phyloP scores from a whole-genome alignment of 2,329 filamentous ascomycete genomes.

The Sarocladiaceae sp. region DNA sequence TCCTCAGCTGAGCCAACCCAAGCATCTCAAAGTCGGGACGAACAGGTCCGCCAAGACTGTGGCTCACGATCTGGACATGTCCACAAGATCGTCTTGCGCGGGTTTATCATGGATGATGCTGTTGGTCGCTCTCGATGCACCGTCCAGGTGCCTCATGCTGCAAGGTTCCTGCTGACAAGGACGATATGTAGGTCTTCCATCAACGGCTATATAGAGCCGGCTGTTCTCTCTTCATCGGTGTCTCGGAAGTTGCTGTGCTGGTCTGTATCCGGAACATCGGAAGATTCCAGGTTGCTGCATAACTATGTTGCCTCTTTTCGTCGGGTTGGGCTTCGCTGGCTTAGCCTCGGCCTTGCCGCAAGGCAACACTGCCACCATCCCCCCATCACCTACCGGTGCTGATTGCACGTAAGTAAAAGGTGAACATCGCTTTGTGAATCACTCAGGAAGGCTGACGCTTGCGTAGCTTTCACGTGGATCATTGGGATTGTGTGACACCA shows the following conservation, averaged over 20 bases:
- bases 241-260: neutral
- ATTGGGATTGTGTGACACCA: constrained; percentile 4
- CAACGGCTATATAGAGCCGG: constrained; percentile 2
- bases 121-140: neutral
- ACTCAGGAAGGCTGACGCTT: too few species aligned
- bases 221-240: neutral
- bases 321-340: too few species aligned
- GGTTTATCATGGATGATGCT: neutral
- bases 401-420: constrained; percentile 3
- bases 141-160: neutral
- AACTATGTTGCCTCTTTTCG: neutral
- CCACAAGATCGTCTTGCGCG: too few species aligned
- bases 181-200: neutral
- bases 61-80: too few species aligned
- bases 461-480: neutral
- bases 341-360: constrained; percentile 1
- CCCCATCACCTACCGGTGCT: neutral
- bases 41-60: neutral
- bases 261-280: neutral
- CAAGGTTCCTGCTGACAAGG: too few species aligned
- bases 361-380: constrained; percentile 3
- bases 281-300: neutral
- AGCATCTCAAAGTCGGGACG: neutral
- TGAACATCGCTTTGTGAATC: neutral
- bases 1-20: neutral